Conservation (phyloP, 257 asterid genomes). For the Plantago ovata region DNA sequence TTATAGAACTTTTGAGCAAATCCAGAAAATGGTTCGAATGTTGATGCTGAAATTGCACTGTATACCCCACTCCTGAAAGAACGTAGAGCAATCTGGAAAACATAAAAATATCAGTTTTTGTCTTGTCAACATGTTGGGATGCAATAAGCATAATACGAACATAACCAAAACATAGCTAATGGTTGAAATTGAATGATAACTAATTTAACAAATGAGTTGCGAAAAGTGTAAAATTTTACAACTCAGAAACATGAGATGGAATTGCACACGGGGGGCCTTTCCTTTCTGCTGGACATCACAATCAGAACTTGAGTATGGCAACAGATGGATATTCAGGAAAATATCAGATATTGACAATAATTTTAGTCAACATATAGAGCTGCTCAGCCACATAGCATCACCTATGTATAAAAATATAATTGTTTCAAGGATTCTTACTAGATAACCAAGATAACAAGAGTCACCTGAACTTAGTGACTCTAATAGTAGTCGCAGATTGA, state of each 20-base stretch:
- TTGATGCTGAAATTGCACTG: constrained; percentile 16
- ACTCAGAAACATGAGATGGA: not conserved
- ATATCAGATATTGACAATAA: no score
- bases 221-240: not conserved
- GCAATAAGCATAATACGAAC: not conserved
- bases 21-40: constrained; percentile 22
- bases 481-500: no score
- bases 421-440: no score
- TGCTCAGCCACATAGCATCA: no score
- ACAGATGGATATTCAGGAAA: no score
- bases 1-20: constrained; percentile 22
- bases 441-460: no score
- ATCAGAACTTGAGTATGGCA: constrained; percentile 17
- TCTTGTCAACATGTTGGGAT: constrained; percentile 12
- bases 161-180: not conserved
- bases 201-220: not conserved
- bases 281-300: constrained; percentile 33
- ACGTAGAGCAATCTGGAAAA: constrained; percentile 41
- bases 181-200: not conserved
- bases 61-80: constrained; percentile 20
- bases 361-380: no score
- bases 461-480: no score
- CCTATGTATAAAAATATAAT: no score
- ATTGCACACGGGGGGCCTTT: constrained; percentile 35
- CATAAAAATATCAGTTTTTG: constrained; percentile 5